Conservation (phyloP, 495 filamentous ascomycete species). For the Xylaria palmicola region DNA sequence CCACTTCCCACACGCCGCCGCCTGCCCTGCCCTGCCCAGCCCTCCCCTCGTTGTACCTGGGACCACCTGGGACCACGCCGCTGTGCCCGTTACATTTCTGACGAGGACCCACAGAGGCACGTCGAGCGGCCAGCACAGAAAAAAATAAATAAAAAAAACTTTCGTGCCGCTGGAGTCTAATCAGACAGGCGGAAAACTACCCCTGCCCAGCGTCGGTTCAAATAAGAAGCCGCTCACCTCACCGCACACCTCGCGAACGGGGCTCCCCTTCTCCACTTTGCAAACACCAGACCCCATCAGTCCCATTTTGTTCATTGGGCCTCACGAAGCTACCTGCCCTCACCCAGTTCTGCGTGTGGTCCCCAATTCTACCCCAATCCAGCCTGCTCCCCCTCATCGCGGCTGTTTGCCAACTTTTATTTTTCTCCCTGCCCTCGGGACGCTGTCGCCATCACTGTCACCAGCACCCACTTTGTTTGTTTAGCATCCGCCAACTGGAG, state of each 20-base stretch:
- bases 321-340: constrained; percentile 34
- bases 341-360: constrained; percentile 29
- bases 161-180: constrained; percentile 17
- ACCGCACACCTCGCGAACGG: constrained; percentile 37
- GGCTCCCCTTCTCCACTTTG: constrained; percentile 36
- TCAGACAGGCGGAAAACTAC: constrained; percentile 19
- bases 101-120: constrained; percentile 16
- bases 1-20: constrained; percentile 33
- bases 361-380: constrained; percentile 39
- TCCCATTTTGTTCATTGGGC: constrained; percentile 43
- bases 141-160: constrained; percentile 9
- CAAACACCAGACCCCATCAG: constrained; percentile 50
- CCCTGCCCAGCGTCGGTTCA: constrained; percentile 24
- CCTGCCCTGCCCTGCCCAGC: constrained; percentile 17
- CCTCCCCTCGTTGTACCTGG: constrained; percentile 24
- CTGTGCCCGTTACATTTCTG: constrained; percentile 28
- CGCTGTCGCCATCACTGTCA: constrained; percentile 24
- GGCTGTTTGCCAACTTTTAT: constrained; percentile 17
- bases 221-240: constrained; percentile 36
- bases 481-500: constrained; percentile 25
- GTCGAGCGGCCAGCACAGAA: constrained; percentile 13
- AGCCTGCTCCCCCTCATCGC: constrained; percentile 30
- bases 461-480: constrained; percentile 18
- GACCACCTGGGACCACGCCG: constrained; percentile 24
- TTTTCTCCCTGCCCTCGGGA: constrained; percentile 14